Evolutionary conservation across 2,329 filamentous ascomycete species (phyloP).

Genomic region (Beauveria rudraprayagi): DNA sequence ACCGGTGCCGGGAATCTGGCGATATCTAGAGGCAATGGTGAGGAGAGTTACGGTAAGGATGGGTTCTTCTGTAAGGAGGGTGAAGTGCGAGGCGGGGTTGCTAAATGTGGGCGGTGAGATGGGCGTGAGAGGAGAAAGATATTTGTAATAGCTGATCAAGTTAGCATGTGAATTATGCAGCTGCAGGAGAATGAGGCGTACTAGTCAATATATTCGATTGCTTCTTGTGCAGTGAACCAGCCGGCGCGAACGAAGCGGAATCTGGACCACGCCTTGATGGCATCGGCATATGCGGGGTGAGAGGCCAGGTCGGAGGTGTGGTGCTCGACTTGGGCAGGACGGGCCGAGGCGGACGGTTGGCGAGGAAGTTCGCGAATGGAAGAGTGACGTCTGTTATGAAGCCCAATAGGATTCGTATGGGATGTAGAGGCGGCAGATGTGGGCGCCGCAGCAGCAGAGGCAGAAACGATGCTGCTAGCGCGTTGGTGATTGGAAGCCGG

Average conservation of each 20-base stretch:
- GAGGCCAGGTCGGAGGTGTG: conserved; percentile 36
- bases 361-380: conserved; percentile 13
- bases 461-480: conserved; percentile 22
- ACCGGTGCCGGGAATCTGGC: conserved; percentile 69
- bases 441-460: conserved; percentile 12
- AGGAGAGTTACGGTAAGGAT: conserved; percentile 87
- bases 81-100: conserved; percentile 69
- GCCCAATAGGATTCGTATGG: neutral
- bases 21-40: conserved; percentile 84
- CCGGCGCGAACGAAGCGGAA: conserved; percentile 94
- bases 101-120: conserved; percentile 89
- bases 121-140: conserved; percentile 83
- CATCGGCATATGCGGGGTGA: conserved; percentile 55
- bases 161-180: neutral
- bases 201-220: conserved; percentile 91
- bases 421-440: conserved; percentile 13
- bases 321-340: conserved; percentile 37
- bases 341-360: conserved; percentile 13
- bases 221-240: conserved; percentile 92
- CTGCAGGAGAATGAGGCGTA: conserved; percentile 32
- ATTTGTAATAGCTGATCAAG: conserved; percentile 68
- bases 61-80: conserved; percentile 80
- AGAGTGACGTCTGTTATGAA: conserved; percentile 6
- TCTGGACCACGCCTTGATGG: conserved; percentile 78
- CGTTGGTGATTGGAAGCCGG: conserved; percentile 20